phyloP scores from a whole-genome alignment of 2,329 filamentous ascomycete species.

The Hymenotorrendiella dingleyae region DNA sequence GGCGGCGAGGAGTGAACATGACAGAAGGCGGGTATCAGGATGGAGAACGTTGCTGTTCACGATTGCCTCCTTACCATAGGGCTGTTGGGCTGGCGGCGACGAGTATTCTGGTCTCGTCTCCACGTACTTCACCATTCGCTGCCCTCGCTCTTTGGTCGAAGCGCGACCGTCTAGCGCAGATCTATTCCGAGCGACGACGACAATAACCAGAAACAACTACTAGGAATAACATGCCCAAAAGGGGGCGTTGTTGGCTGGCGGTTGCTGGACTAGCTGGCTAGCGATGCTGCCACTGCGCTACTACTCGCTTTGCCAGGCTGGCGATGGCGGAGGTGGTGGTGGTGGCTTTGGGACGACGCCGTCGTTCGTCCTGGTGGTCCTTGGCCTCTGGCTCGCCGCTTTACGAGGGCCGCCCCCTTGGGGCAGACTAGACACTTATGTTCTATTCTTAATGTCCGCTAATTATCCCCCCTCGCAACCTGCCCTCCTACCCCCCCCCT shows the following conservation, averaged over 20 bases:
- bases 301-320: no score
- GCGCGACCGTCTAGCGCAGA: constrained; percentile 11
- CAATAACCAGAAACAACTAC: no score
- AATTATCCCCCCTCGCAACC: constrained; percentile 23
- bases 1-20: no score
- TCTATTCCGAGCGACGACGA: constrained; percentile 24
- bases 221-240: not conserved
- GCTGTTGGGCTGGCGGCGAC: no score
- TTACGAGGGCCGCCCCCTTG: constrained; percentile 11
- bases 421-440: constrained; percentile 5
- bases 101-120: no score
- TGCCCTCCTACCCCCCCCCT: not conserved
- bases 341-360: no score
- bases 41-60: no score
- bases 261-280: not conserved
- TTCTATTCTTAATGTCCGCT: constrained; percentile 23
- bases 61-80: no score
- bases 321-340: no score
- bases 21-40: no score
- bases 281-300: no score
- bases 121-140: constrained; percentile 10
- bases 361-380: no score
- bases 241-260: not conserved
- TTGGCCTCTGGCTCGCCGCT: constrained; percentile 12
- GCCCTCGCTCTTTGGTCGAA: not conserved